Conservation (phyloP, 2,329 filamentous ascomycete species). For the Pestalotiopsis sp. region DNA sequence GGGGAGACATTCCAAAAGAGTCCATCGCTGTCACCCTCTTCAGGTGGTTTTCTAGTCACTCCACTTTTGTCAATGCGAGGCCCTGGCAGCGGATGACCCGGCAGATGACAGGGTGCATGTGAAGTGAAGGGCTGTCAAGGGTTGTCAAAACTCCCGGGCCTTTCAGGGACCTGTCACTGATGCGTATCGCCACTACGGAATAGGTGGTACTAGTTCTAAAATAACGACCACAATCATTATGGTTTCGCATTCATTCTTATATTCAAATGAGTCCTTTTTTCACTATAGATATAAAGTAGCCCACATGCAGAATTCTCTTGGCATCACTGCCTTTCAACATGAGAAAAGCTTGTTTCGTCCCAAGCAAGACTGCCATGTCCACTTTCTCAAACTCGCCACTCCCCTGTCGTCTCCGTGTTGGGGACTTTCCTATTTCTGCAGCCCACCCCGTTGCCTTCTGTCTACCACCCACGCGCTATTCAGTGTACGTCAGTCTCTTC, state of each 20-base stretch:
- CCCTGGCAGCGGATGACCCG: neutral
- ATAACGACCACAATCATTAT: neutral
- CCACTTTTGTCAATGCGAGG: neutral
- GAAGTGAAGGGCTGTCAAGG: neutral
- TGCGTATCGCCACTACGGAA: neutral
- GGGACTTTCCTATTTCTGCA: constrained; percentile 1
- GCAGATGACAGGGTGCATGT: neutral
- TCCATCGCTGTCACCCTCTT: neutral
- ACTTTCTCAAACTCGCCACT: neutral
- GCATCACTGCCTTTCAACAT: neutral
- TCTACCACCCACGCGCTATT: neutral
- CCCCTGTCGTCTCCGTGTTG: neutral
- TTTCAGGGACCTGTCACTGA: neutral
- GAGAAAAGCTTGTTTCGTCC: constrained; percentile 5
- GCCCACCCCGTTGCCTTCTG: neutral
- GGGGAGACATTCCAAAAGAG: neutral
- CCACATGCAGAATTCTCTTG: neutral
- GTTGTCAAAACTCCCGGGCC: neutral
- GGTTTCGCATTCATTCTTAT: neutral
- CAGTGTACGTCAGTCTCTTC: neutral
- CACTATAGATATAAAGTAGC: neutral
- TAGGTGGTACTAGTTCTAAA: too few species aligned
- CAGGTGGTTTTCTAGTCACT: neutral
- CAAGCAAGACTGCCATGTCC: neutral
- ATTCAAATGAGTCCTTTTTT: neutral